Conservation (phyloP, 176 grass and related monocot species). For the Sorghum bicolor region Sorghum_bicolor_NCBIv3 NC_012876.2:1434001-1434500, state of each 20-base stretch:
- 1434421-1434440: conserved; percentile 88
- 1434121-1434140: neutral
- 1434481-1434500: conserved; percentile 73
- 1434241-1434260: conserved; percentile 91
- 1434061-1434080: neutral
- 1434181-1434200: neutral
- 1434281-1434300: conserved; percentile 99
- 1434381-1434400: conserved; percentile 72
- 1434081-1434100: neutral
- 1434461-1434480: conserved; percentile 83
- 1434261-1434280: conserved; percentile 82
- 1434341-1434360: conserved; percentile 74
- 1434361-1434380: conserved; percentile 73
- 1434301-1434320: conserved; percentile 84
- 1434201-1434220: conserved; percentile 14
- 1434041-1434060: neutral
- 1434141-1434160: neutral
- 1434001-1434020: neutral
- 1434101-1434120: neutral
- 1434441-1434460: conserved; percentile 78
- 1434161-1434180: neutral
- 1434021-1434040: neutral
- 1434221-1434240: conserved; percentile 99
- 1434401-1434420: conserved; percentile 97
- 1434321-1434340: conserved; percentile 89